These are phyloP conservation scores for Hyaloperonospora arabidopsidis DNA, from an alignment of 352 stramenopile genomes.

Conservation along the genomic window DNA sequence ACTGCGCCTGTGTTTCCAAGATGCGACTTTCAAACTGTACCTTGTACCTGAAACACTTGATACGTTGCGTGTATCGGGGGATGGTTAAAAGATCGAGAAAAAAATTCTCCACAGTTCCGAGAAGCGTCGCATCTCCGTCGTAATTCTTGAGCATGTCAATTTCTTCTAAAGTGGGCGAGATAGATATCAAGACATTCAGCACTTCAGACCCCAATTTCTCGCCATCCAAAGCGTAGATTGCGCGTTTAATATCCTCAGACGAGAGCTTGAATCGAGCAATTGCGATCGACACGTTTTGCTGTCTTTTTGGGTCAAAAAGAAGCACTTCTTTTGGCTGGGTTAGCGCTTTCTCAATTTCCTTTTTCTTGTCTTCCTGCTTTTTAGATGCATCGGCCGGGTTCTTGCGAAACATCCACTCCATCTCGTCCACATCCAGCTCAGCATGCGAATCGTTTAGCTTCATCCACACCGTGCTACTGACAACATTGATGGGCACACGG, in stretches of 20 bases:
- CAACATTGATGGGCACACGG: conserved; percentile 77
- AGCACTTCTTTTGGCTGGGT: conserved; percentile 57
- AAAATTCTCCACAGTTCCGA: conserved; percentile 85
- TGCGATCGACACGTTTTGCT: conserved; percentile 97
- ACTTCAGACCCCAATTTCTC: conserved; percentile 70
- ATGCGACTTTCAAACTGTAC: conserved; percentile 82
- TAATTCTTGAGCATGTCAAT: conserved; percentile 89
- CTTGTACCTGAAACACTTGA: conserved; percentile 85
- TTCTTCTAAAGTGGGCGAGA: conserved; percentile 84
- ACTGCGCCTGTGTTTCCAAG: conserved; percentile 70
- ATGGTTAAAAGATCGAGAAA: conserved; percentile 83
- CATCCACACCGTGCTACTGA: conserved; percentile 84
- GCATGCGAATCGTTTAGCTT: conserved; percentile 68
- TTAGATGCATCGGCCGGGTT: conserved; percentile 56
- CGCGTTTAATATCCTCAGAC: conserved; percentile 74
- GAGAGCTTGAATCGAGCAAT: conserved; percentile 93
- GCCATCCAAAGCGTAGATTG: conserved; percentile 78
- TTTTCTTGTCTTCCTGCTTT: conserved; percentile 80
- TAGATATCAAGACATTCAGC: conserved; percentile 82
- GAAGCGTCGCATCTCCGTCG: conserved; percentile 74
- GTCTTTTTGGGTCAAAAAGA: conserved; percentile 93
- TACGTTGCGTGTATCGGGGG: conserved; percentile 78
- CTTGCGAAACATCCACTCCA: conserved; percentile 88
- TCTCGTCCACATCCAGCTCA: conserved; percentile 64
- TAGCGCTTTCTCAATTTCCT: conserved; percentile 38